phyloP scores from a whole-genome alignment of 441 rosid genomes.

The Eruca vesicaria region DNA sequence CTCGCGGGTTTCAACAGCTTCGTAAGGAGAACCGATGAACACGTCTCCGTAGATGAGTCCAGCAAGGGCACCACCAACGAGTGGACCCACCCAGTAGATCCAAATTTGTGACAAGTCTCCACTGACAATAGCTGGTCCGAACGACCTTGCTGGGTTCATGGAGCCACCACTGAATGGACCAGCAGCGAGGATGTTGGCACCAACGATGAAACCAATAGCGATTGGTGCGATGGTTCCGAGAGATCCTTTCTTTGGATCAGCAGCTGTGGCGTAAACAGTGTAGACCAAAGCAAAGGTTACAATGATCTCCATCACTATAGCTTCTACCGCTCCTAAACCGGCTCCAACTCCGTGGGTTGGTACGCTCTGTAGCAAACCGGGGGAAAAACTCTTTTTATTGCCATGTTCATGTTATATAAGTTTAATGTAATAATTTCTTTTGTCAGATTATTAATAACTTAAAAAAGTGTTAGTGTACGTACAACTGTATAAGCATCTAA shows the following conservation, averaged over 20 bases:
- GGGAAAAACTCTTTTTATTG: background rate
- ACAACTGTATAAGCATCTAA: too few species aligned
- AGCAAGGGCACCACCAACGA: slow-evolving; percentile 81
- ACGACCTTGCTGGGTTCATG: slow-evolving; percentile 92
- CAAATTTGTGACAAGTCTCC: slow-evolving; percentile 69
- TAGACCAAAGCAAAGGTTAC: slow-evolving; percentile 79
- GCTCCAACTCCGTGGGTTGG: slow-evolving; percentile 77
- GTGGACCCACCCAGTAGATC: slow-evolving; percentile 89
- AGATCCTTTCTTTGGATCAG: slow-evolving; percentile 81
- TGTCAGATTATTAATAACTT: background rate
- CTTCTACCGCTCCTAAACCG: slow-evolving; percentile 58
- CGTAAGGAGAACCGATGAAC: slow-evolving; percentile 57
- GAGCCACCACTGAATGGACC: slow-evolving; percentile 96
- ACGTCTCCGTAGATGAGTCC: slow-evolving; percentile 74
- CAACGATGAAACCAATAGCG: slow-evolving; percentile 90
- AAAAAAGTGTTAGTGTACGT: background rate
- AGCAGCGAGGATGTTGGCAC: slow-evolving; percentile 86
- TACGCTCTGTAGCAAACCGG: slow-evolving; percentile 48
- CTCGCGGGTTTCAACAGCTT: slow-evolving; percentile 35
- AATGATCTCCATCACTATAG: slow-evolving; percentile 73
- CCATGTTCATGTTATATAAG: background rate
- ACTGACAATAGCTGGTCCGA: slow-evolving; percentile 82
- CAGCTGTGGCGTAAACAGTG: slow-evolving; percentile 88
- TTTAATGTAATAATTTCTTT: too few species aligned
- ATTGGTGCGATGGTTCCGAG: slow-evolving; percentile 81